Percentiles rank a stretch among this genome's conserved stretches.
Conservation (phyloP, 176 grass and related monocot genomes). For the Oryza australiensis region DNA sequence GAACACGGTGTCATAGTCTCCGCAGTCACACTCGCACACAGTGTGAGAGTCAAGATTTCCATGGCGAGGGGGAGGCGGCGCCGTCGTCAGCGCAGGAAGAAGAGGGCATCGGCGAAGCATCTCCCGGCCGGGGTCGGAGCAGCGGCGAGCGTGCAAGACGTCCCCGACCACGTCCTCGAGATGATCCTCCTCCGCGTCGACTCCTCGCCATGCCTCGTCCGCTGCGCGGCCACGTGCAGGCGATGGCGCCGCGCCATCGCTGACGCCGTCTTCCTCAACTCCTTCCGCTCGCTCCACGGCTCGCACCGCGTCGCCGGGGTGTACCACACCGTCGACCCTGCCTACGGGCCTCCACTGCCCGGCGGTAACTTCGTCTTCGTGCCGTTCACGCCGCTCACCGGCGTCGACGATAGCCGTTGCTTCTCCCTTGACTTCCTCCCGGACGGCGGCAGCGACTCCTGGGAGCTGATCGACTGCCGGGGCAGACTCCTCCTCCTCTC, state of each 20-base stretch:
- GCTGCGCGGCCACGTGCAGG: constrained; percentile 18
- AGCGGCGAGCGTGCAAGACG: background rate
- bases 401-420: no score
- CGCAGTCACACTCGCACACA: no score
- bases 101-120: background rate
- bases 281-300: background rate
- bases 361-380: no score
- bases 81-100: background rate
- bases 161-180: constrained; percentile 28
- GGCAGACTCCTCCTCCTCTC: no score
- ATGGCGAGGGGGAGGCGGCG: background rate
- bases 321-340: constrained; percentile 26
- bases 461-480: no score
- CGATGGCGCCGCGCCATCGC: constrained; percentile 11
- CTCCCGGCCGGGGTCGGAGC: no score
- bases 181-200: constrained; percentile 14
- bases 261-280: background rate
- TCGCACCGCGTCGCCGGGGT: background rate
- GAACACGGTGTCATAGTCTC: no score
- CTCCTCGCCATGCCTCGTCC: constrained; percentile 9
- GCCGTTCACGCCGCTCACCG: no score
- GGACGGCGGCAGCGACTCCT: no score
- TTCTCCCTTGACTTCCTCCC: no score
- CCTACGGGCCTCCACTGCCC: background rate
- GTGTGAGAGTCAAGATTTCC: background rate